These are phyloP conservation scores for Cladosporium sp. DNA, from an alignment of 2,329 filamentous ascomycete species.

Conservation along the genomic window DNA sequence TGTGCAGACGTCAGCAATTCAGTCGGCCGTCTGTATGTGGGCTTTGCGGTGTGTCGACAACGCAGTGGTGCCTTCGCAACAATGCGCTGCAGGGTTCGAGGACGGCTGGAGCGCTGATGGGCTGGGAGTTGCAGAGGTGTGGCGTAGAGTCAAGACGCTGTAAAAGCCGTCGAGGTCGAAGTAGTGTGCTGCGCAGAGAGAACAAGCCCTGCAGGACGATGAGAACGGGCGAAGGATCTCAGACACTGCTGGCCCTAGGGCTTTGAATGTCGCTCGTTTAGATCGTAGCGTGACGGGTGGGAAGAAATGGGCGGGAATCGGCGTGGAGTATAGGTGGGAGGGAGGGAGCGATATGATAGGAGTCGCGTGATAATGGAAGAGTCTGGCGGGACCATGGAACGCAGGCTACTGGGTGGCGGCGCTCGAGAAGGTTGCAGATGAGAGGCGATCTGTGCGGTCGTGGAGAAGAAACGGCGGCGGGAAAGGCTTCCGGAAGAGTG, in stretches of 20 bases:
- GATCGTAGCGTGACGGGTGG: not conserved
- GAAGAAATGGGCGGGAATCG: not conserved
- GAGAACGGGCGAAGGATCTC: conserved; percentile 4
- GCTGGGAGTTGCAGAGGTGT: not conserved
- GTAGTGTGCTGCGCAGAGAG: not conserved
- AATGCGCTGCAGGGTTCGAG: not conserved
- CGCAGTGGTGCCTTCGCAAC: not conserved
- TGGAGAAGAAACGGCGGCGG: conserved; percentile 13
- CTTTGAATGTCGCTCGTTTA: not conserved
- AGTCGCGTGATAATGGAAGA: conserved; percentile 12
- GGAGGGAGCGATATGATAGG: conserved; percentile 11
- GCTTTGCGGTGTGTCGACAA: not conserved
- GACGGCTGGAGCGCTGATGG: not conserved
- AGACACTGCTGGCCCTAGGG: conserved; percentile 7
- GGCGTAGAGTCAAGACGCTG: not conserved
- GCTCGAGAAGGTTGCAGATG: conserved; percentile 10
- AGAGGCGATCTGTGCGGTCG: conserved; percentile 9
- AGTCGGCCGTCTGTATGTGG: not conserved
- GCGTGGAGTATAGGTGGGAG: not conserved
- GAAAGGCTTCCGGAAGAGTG: conserved; percentile 1
- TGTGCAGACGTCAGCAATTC: not conserved
- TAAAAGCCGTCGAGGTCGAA: not conserved
- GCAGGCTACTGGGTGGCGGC: conserved; percentile 5
- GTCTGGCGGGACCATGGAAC: not conserved
- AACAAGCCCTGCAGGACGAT: not conserved